Base-by-base conservation (phyloP, 2,329 filamentous ascomycete genomes). In the Sporothrix protearum region DNA sequence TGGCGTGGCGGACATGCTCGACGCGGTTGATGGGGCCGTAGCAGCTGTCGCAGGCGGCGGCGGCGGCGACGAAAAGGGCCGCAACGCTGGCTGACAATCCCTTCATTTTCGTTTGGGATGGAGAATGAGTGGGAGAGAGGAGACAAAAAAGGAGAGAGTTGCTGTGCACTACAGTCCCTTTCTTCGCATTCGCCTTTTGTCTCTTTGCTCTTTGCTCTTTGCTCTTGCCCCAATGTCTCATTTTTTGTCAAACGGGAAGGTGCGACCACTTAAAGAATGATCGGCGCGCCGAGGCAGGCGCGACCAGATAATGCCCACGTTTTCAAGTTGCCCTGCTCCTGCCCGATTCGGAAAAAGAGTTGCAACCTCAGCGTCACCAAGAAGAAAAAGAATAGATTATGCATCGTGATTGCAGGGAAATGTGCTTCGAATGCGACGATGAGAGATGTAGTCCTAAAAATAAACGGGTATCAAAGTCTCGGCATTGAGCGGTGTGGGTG, bases 1-100 rank as follows among this genome's bases (percentile, higher is more conserved):
- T 83, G 72, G 83, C 83, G 71, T 83, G 80, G 10, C 83, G 82
- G 71, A 85, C 82, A 70, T 75, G 74, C 70, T 73, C 73, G 68
- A 83, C 78, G 28, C 77, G 78, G 75, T 78, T 79, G n/a, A 77
- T 74, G 28, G 82, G 82, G 1, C 81, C 82, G 69, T 82, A 83
- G 76, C 83, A 85, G 64, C 76, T 77, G 66, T 79, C 80, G 73
- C 83, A 85, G 42, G 81, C 81, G 19, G 78, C 66, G n/a, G 75
- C 74, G 70, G 67, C 71, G 22, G 75, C 71, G n/a, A 76, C 45
- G 19, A 73, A 69, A 2, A 73, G 70, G 5, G 70, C 72, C 33
- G 64, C 47, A 22, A 53, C 55, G 30, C 45, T 14, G 28, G 57
- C 69, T 7, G 47, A 4, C 19, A 71, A 51, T 25, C 49, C 47